Conservation (phyloP, 371 early-diverging fungal genomes). For the Thermomucor indicae-seudaticae region DNA sequence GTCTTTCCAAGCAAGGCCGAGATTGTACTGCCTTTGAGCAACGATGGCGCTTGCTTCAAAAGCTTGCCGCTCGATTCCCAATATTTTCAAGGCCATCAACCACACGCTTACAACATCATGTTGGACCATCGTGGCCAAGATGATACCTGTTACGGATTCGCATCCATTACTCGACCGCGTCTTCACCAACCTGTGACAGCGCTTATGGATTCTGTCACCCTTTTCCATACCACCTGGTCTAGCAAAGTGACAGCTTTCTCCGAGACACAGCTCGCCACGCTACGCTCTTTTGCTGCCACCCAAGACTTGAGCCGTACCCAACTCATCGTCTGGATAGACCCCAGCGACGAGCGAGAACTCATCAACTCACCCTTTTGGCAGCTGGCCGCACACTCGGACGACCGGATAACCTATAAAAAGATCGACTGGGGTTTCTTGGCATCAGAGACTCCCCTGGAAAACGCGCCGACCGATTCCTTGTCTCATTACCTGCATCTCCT, state of each 20-base stretch:
- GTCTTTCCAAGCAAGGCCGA: slow-evolving; percentile 23
- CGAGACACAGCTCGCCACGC: slow-evolving; percentile 27
- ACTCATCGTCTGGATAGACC: slow-evolving; percentile 40
- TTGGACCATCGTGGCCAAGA: slow-evolving; percentile 39
- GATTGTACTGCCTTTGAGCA: slow-evolving; percentile 24
- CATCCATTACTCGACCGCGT: slow-evolving; percentile 19
- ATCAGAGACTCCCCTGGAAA: not conserved
- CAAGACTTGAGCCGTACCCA: slow-evolving; percentile 26
- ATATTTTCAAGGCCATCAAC: slow-evolving; percentile 21
- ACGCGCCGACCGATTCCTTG: not conserved
- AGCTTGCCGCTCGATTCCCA: slow-evolving; percentile 15
- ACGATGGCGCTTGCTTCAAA: slow-evolving; percentile 17
- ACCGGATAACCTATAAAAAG: slow-evolving; percentile 15
- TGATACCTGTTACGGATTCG: slow-evolving; percentile 49
- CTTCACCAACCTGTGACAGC: slow-evolving; percentile 5
- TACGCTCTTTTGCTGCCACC: slow-evolving; percentile 42
- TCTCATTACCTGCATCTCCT: slow-evolving; percentile 29
- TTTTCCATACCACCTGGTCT: slow-evolving; percentile 41
- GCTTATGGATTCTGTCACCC: slow-evolving; percentile 10
- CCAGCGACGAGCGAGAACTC: slow-evolving; percentile 16
- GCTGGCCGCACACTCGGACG: not conserved
- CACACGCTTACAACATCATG: slow-evolving; percentile 25
- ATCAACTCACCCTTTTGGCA: slow-evolving; percentile 20
- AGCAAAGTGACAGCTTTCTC: slow-evolving; percentile 16
- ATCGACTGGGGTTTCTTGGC: slow-evolving; percentile 1